Percentiles rank a stretch among this genome's conserved stretches.
phyloP scores from a whole-genome alignment of 768 basidiomycete genomes.

The Hysterangium stoloniferum region DNA sequence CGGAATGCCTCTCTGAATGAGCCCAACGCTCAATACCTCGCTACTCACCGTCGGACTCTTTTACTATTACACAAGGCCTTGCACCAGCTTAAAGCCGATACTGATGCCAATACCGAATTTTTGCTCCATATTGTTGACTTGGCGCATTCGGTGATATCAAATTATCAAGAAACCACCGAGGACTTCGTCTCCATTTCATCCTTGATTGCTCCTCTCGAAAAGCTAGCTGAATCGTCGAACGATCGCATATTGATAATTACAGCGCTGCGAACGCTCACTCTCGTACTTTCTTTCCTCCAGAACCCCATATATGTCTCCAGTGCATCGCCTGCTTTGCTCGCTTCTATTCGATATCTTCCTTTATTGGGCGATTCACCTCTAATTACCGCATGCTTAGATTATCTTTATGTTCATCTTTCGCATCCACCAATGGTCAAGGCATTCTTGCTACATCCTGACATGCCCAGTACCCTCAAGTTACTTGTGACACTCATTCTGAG shows the following conservation, averaged over 20 bases:
- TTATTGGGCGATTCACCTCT: constrained; percentile 62
- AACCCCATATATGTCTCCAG: constrained; percentile 48
- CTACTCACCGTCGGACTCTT: constrained; percentile 50
- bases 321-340: constrained; percentile 51
- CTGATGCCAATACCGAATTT: constrained; percentile 68
- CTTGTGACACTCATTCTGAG: constrained; percentile 58
- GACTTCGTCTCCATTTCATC: constrained; percentile 25
- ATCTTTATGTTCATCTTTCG: constrained; percentile 67
- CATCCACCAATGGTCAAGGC: constrained; percentile 68
- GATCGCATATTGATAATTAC: constrained; percentile 75
- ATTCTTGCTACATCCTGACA: constrained; percentile 62
- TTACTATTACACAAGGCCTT: constrained; percentile 61
- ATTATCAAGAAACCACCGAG: constrained; percentile 31
- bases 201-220: constrained; percentile 51
- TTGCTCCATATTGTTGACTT: constrained; percentile 66
- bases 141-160: constrained; percentile 51
- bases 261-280: constrained; percentile 50
- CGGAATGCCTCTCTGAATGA: constrained; percentile 75
- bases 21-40: constrained; percentile 55
- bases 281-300: constrained; percentile 51
- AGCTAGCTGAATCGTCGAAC: constrained; percentile 46
- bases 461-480: constrained; percentile 62
- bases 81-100: constrained; percentile 47
- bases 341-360: constrained; percentile 65
- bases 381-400: constrained; percentile 65